phyloP scores from a whole-genome alignment of 192 early-diverging fungal species.

The Chytriomyces hyalinus region DNA sequence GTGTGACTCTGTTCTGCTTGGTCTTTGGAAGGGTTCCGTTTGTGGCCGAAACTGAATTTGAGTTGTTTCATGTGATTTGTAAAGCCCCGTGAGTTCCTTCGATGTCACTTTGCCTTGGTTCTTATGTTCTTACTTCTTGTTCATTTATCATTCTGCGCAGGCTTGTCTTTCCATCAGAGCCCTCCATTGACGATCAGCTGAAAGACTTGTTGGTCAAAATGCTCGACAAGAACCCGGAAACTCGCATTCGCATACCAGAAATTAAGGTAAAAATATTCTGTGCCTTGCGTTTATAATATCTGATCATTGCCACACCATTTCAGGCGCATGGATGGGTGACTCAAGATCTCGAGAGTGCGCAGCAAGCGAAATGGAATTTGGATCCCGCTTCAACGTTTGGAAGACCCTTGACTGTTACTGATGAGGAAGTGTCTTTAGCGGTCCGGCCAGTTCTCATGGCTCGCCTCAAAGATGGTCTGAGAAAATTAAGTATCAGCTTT shows the following conservation, averaged over 20 bases:
- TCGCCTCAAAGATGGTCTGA: constrained; percentile 8
- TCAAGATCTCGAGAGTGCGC: constrained; percentile 65
- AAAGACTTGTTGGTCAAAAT: constrained; percentile 75
- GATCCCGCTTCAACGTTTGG: constrained; percentile 69
- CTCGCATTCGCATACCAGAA: constrained; percentile 83
- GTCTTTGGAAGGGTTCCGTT: constrained; percentile 93
- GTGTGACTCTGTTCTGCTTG: constrained; percentile 94
- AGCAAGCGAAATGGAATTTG: constrained; percentile 68
- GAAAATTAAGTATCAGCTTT: constrained; percentile 12
- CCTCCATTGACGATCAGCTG: constrained; percentile 61
- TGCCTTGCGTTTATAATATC: constrained; percentile 23
- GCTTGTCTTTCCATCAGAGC: constrained; percentile 53
- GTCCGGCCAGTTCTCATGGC: constrained; percentile 60
- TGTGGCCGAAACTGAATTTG: constrained; percentile 92
- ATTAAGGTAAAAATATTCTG: constrained; percentile 66
- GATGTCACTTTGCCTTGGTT: constrained; percentile 5
- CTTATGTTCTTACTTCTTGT: constrained; percentile 16
- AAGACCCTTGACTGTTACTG: constrained; percentile 73
- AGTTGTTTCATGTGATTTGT: constrained; percentile 91
- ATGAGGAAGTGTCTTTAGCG: constrained; percentile 77
- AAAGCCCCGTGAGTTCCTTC: constrained; percentile 67
- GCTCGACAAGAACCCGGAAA: constrained; percentile 85
- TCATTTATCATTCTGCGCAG: constrained; percentile 18
- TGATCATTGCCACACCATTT: background rate
- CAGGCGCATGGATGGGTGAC: constrained; percentile 86